Evolutionary conservation across 352 stramenopile species (phyloP).

Genomic region (Globisporangium irregulare): DNA sequence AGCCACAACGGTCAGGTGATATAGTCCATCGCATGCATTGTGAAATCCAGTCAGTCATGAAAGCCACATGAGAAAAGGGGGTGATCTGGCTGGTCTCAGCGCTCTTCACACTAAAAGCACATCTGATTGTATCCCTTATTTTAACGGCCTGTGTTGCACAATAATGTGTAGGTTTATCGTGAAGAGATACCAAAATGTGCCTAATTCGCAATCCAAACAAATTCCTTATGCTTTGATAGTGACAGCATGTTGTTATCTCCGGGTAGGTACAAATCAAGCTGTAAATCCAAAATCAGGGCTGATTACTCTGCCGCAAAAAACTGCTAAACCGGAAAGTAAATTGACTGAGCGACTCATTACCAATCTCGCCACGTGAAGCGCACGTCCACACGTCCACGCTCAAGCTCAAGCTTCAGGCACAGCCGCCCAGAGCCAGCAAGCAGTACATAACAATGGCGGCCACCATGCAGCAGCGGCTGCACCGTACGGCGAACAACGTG

Average conservation of each 20-base stretch:
- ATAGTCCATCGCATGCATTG: not conserved
- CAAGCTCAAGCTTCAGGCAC: not conserved
- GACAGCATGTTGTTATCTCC: too few relatives aligned
- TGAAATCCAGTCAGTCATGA: not conserved
- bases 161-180: too few relatives aligned
- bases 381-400: not conserved
- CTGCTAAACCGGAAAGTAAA: not conserved
- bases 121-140: not conserved
- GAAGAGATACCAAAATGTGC: too few relatives aligned
- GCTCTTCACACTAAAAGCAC: not conserved
- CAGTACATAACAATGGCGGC: not conserved
- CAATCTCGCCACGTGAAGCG: not conserved
- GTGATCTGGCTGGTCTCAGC: slow-evolving; percentile 1
- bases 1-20: too few relatives aligned
- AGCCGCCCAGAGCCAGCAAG: not conserved
- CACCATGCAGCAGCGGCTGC: slow-evolving; percentile 9
- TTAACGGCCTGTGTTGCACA: not conserved
- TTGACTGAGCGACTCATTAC: not conserved
- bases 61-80: too few relatives aligned
- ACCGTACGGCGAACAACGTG: slow-evolving; percentile 37
- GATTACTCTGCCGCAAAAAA: too few relatives aligned
- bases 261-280: too few relatives aligned
- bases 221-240: too few relatives aligned
- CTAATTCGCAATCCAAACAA: too few relatives aligned
- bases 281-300: too few relatives aligned